These are phyloP conservation scores for Vaccinium vitisidaea DNA, from an alignment of 148 eudicot species.

Conservation along the genomic window DNA sequence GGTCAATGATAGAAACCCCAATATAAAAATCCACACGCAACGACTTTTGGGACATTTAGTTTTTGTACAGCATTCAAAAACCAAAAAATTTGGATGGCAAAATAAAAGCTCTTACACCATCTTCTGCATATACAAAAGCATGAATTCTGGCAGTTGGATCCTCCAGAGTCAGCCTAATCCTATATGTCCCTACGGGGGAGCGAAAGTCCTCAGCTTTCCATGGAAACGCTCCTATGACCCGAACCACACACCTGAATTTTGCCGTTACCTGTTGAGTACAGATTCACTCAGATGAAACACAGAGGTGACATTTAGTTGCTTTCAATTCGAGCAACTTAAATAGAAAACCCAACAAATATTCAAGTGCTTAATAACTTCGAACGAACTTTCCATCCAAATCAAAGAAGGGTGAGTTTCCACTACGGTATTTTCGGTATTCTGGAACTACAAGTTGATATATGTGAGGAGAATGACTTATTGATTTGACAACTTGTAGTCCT, in stretches of 20 bases:
- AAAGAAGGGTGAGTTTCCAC: not conserved
- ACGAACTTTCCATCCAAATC: not conserved
- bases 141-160: conserved; percentile 88
- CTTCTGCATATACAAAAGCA: conserved; percentile 70
- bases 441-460: too few species aligned
- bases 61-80: not conserved
- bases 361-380: not conserved
- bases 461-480: too few species aligned
- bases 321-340: not conserved
- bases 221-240: conserved; percentile 69
- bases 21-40: not conserved
- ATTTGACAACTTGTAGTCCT: too few species aligned
- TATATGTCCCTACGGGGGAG: conserved; percentile 50
- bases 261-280: conserved; percentile 50
- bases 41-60: not conserved
- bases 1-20: too few species aligned
- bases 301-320: conserved; percentile 14
- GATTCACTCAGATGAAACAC: not conserved
- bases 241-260: conserved; percentile 73
- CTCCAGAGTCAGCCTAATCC: conserved; percentile 75
- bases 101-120: conserved; percentile 54
- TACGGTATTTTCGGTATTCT: too few species aligned
- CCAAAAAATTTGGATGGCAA: not conserved
- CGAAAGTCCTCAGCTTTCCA: conserved; percentile 57
- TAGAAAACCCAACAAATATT: not conserved